Base-by-base conservation (phyloP, 306 rosid genomes). In the Alnus glutinosa region DNA sequence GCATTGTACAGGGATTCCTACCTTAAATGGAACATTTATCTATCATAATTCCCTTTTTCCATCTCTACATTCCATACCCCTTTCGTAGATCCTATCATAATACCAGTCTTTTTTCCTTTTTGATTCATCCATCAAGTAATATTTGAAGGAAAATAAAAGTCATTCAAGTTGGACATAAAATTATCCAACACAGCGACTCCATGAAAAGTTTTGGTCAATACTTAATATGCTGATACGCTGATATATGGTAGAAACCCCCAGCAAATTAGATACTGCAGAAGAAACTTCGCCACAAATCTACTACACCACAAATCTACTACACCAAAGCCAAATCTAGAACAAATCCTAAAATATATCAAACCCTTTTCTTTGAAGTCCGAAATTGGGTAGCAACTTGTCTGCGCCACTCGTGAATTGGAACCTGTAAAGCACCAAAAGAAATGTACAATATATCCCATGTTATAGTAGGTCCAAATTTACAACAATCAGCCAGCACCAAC, bases 401-500 rank as follows among this genome's bases (percentile, higher is more conserved):
- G 77, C 94, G 88, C 97, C 98, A 94, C 80, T 89, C 72, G 39
- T 55, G 84, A 77, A 90, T 83, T 18, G 95, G 84, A 68, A 92
- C 87, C 98, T 94, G 81, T 75, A 83, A 74, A 73, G 71, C 63
- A 72, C 71, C 37, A 59, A 77, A 30, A 46, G 15, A 79, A 47
- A 32, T 72, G 12, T 70, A 42, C 58, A 34, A 51, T 23, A 81
- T n/a, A 71, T 76, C 75, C 75, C 70, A 50, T 39, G 18, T 3
- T 7, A 55, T 59, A 75, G 46, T 47, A 73, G 9, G 15, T 55
- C 55, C 18, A 48, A 70, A 69, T 42, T 70, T 44, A 47, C 70
- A 63, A 62, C 63, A 54, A 39, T 47, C 46, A 82, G 73, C 70
- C 64, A 28, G 37, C 52, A 67, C 61, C 39, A 32, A 32, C 48